Percentiles rank a stretch among this genome's conserved stretches.
phyloP scores from a whole-genome alignment of 2,329 filamentous ascomycete genomes.

The Fusarium sp. region DNA sequence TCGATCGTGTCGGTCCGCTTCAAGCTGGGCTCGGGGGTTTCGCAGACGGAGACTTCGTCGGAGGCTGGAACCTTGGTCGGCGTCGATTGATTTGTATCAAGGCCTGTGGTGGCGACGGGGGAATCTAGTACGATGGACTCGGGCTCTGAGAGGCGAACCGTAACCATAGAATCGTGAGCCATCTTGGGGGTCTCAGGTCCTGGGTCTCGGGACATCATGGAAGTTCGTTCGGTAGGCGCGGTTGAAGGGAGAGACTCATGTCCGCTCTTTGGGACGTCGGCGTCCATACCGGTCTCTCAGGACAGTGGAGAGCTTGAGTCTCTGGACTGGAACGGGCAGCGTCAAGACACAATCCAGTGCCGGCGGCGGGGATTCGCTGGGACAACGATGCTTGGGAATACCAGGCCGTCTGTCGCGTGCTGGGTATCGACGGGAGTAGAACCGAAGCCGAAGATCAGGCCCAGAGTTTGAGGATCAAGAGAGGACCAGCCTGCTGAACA shows the following conservation, averaged over 20 bases:
- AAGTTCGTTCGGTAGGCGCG: conserved; percentile 32
- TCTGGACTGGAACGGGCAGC: conserved; percentile 45
- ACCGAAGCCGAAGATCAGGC: conserved; percentile 6
- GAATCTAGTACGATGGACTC: conserved; percentile 61
- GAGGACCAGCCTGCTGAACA: conserved; percentile 28
- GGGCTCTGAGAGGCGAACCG: conserved; percentile 77
- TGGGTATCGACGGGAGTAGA: conserved; percentile 18
- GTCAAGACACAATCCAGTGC: conserved; percentile 44
- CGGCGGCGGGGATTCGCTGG: conserved; percentile 35
- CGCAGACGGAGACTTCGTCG: conserved; percentile 6
- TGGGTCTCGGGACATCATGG: conserved; percentile 42
- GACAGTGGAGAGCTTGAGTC: conserved; percentile 30
- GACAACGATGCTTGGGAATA: conserved; percentile 31
- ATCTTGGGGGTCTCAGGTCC: conserved; percentile 52
- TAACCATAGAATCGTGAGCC: conserved; percentile 79
- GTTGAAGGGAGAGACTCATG: conserved; percentile 45
- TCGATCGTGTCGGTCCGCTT: conserved; percentile 16
- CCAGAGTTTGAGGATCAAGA: conserved; percentile 16
- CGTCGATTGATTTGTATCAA: conserved; percentile 37
- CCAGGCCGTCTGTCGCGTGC: conserved; percentile 29
- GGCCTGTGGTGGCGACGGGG: conserved; percentile 24
- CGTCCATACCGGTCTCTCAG: conserved; percentile 45
- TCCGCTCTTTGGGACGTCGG: conserved; percentile 39
- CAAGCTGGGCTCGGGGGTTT: conserved; percentile 13
- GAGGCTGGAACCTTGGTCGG: conserved; percentile 42